Evolutionary conservation across 768 basidiomycete species (phyloP), one percentile per base, ranked within the genome.

Genomic region (Rhizopogon roseolus): DNA sequence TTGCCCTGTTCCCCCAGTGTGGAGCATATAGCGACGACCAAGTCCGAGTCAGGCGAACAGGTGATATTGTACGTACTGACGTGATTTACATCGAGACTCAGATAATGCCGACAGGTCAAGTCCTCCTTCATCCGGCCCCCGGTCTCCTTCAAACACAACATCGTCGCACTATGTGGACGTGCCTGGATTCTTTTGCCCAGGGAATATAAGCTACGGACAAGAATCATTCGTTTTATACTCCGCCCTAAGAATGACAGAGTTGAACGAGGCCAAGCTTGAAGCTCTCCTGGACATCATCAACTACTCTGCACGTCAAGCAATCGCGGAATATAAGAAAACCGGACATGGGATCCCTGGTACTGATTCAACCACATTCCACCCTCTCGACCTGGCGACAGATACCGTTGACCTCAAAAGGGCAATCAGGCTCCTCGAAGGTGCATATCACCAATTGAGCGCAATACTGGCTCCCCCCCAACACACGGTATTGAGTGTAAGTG

Each of bases 261-360:
- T 6, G 51, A 42, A 34, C n/a, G 65, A 64, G 56, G 57, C 58
- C n/a, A 64, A 71, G 17, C 61, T 72, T 32, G 57, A 61, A 49
- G 62, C 62, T 1, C 62, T 71, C 43, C 62, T 72, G 40, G 60
- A 57, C 7, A 66, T 71, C 17, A 67, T 71, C 57, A 65, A 62
- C 36, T 53, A 55, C 1, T 60, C 71, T 10, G 61, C 68, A 19
- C 63, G 58, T 9, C 58, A 64, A 44, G 62, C 63, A 11, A 66
- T 66, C 6, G 52, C 52, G 14, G 64, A 60, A 38, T 67, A 66
- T 54, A 66, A 62, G 48, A 66, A 66, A n/a, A 56, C 43, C 1
- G 59, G 55, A 0, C 40, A 61, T 11, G 49, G 60, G 5, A 64
- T 67, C 10, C 65, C 65, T 39, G 61, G 66, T 6, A 56, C 63